A percentile compares a stretch with the other conserved stretches of the same genome.
phyloP scores from a whole-genome alignment of 2,329 filamentous ascomycete genomes.

The Xylariaceae sp. region DNA sequence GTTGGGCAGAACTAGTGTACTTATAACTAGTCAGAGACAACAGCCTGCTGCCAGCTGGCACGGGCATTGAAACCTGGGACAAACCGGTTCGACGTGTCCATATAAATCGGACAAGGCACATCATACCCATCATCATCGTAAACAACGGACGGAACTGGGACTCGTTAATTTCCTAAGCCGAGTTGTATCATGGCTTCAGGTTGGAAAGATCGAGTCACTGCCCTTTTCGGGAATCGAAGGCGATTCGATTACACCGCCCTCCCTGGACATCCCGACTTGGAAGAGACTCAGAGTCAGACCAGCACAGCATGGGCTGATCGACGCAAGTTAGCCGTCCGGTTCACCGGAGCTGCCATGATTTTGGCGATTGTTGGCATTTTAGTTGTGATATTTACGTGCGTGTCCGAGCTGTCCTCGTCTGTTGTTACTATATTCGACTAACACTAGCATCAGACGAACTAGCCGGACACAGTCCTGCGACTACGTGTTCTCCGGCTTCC shows the following conservation, averaged over 20 bases:
- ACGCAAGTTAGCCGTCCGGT: conserved; percentile 20
- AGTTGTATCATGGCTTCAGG: conserved; percentile 24
- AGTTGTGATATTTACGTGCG: conserved; percentile 26
- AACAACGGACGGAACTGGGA: too few species aligned
- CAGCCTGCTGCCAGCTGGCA: conserved; percentile 14
- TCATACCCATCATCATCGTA: too few species aligned
- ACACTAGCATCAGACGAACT: conserved; percentile 11
- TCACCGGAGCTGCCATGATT: conserved; percentile 21
- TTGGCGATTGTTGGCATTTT: conserved; percentile 24
- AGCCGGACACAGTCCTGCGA: conserved; percentile 43
- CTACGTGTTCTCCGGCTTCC: conserved; percentile 53
- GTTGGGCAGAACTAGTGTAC: too few species aligned
- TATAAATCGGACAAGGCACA: not conserved
- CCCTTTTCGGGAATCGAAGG: conserved; percentile 16
- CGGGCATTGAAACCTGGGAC: conserved; percentile 1
- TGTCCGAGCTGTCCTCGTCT: not conserved
- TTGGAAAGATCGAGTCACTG: conserved; percentile 20
- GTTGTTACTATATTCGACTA: not conserved
- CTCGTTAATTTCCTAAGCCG: not conserved
- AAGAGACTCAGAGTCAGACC: conserved; percentile 16
- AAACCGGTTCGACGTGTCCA: not conserved
- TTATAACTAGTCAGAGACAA: not conserved
- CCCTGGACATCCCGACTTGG: conserved; percentile 19
- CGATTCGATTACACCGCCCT: conserved; percentile 26
- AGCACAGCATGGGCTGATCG: conserved; percentile 19